These are phyloP conservation scores for Whalleya microplaca DNA, from an alignment of 2,329 filamentous ascomycete species.

Conservation along the genomic window DNA sequence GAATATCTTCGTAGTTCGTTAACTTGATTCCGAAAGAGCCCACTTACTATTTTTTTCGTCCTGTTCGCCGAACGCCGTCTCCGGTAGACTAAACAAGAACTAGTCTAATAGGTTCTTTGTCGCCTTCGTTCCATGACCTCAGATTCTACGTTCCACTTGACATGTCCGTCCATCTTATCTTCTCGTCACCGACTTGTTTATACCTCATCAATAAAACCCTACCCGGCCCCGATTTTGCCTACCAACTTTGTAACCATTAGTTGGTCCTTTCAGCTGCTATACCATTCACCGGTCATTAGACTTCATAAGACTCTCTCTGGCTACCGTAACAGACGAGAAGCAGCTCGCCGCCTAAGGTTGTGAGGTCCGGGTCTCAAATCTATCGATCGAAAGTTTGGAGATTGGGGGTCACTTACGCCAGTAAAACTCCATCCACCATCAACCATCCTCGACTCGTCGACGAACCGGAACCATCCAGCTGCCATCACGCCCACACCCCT, in stretches of 20 bases:
- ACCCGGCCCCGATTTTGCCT: neutral
- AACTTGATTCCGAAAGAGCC: too few species aligned
- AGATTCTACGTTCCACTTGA: neutral
- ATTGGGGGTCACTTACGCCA: conserved; percentile 28
- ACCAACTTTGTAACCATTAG: neutral
- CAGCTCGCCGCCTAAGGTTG: neutral
- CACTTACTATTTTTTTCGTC: too few species aligned
- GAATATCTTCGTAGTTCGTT: too few species aligned
- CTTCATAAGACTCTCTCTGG: neutral
- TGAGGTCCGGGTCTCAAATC: neutral
- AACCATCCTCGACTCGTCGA: neutral
- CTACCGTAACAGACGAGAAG: neutral
- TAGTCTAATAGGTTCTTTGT: neutral
- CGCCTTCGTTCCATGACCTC: neutral
- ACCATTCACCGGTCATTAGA: neutral
- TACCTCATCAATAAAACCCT: neutral
- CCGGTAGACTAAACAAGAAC: neutral
- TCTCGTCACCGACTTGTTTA: neutral
- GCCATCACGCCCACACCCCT: neutral
- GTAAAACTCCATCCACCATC: conserved; percentile 17
- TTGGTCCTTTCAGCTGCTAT: neutral
- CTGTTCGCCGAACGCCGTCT: neutral
- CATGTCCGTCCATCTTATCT: neutral
- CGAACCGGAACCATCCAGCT: neutral
- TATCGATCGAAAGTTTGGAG: conserved; percentile 6